Evolutionary conservation across 768 basidiomycete genomes (phyloP).

Genomic region (Phylloporus rhodoxanthus): DNA sequence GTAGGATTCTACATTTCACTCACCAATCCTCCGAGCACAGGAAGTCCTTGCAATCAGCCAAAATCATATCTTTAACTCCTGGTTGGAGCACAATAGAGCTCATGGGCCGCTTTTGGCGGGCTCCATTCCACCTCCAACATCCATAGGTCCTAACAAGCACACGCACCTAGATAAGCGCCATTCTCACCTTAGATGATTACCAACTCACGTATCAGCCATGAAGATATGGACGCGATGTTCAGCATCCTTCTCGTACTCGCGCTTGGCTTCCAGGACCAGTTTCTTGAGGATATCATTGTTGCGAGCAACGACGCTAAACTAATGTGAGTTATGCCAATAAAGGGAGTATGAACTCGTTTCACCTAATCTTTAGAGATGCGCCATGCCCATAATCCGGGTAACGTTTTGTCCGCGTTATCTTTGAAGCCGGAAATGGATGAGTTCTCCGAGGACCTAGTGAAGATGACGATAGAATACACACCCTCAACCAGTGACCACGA

Average conservation of each 20-base stretch:
- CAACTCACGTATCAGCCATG: constrained; percentile 78
- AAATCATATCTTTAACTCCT: constrained; percentile 85
- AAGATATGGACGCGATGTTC: constrained; percentile 88
- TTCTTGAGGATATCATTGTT: constrained; percentile 85
- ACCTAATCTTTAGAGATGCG: constrained; percentile 77
- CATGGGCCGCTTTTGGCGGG: constrained; percentile 84
- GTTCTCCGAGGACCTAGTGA: constrained; percentile 15
- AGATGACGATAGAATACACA: constrained; percentile 32
- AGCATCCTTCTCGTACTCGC: constrained; percentile 86
- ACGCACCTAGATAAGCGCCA: constrained; percentile 2
- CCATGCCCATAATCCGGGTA: constrained; percentile 73
- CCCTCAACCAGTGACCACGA: constrained; percentile 82
- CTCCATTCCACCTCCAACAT: constrained; percentile 86
- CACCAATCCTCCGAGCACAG: constrained; percentile 80
- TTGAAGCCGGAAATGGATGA: constrained; percentile 14
- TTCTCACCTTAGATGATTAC: constrained; percentile 5
- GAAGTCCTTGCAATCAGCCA: constrained; percentile 83
- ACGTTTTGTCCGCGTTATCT: constrained; percentile 80
- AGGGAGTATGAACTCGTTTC: constrained; percentile 10
- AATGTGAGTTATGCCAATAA: constrained; percentile 13
- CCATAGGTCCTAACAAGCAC: constrained; percentile 49
- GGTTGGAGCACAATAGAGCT: constrained; percentile 89
- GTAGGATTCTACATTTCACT: constrained; percentile 29
- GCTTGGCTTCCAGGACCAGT: constrained; percentile 81
- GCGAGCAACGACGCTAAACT: constrained; percentile 71